A percentile compares a stretch with the other conserved stretches of the same genome.
phyloP scores from a whole-genome alignment of 257 asterid genomes.

The Ophiorrhiza pumila region DNA sequence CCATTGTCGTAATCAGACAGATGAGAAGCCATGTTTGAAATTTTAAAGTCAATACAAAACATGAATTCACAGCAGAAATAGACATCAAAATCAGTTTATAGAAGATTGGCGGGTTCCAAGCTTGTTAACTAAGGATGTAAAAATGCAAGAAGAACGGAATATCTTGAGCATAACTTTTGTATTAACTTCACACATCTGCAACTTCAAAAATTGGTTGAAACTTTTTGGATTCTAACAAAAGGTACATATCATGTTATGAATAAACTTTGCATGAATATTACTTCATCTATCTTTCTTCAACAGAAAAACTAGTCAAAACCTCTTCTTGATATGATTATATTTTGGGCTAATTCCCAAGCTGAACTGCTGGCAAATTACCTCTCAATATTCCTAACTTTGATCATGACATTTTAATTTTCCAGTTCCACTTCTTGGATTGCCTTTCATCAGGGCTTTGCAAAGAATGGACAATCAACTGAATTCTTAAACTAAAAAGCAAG shows the following conservation, averaged over 20 bases:
- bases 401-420: not conserved
- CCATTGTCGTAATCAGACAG: conserved; percentile 23
- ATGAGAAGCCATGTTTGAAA: conserved; percentile 18
- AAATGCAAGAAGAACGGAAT: conserved; percentile 40
- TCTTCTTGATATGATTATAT: not conserved
- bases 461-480: not conserved
- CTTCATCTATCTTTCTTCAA: not conserved
- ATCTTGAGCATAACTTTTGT: conserved; percentile 28
- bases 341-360: not conserved
- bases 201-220: conserved; percentile 7
- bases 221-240: conserved; percentile 12
- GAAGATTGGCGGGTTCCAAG: conserved; percentile 23
- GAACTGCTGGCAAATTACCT: not conserved
- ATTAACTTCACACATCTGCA: conserved; percentile 9
- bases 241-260: conserved; percentile 6
- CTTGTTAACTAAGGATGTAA: conserved; percentile 33
- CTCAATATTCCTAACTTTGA: not conserved
- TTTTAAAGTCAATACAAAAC: too few relatives aligned
- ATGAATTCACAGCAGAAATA: too few relatives aligned
- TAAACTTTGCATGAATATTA: not conserved
- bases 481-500: not conserved
- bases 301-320: not conserved
- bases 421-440: not conserved
- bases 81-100: conserved; percentile 18
- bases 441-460: not conserved